phyloP scores from a whole-genome alignment of 2,329 filamentous ascomycete species.

The Ciborinia camelliae region DNA sequence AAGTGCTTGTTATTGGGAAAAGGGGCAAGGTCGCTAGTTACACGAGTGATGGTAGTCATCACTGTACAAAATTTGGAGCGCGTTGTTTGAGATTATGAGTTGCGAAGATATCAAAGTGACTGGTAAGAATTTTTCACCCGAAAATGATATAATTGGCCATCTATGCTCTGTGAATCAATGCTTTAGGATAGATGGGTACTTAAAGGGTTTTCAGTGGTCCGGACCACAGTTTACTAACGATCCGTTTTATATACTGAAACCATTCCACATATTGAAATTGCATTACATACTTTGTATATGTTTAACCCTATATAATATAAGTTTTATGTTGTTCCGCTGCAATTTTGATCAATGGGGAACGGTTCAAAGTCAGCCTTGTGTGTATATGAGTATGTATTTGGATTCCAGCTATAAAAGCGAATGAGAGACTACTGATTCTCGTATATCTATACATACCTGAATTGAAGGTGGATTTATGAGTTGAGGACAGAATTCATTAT shows the following conservation, averaged over 20 bases:
- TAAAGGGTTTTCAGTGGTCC: too few species aligned
- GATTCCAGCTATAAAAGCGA: slow-evolving; percentile 32
- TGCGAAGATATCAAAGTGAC: background rate
- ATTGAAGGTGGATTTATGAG: slow-evolving; percentile 42
- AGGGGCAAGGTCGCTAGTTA: background rate
- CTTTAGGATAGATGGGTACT: background rate
- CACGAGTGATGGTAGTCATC: background rate
- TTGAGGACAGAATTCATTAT: background rate
- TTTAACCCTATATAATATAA: too few species aligned
- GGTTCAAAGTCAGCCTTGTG: slow-evolving; percentile 39
- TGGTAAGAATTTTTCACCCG: background rate
- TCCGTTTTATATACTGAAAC: too few species aligned
- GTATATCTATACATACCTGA: slow-evolving; percentile 47
- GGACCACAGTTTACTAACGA: too few species aligned
- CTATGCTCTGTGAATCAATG: background rate
- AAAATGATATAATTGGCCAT: background rate
- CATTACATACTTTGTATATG: too few species aligned
- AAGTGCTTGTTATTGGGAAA: background rate
- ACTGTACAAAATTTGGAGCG: background rate
- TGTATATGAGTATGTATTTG: slow-evolving; percentile 41
- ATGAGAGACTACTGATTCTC: slow-evolving; percentile 40
- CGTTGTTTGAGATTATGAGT: background rate
- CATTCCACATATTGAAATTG: too few species aligned
- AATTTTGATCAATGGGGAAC: background rate
- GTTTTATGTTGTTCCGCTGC: background rate